phyloP scores from a whole-genome alignment of 345 rosid species.

The Arabis hirsuta region DNA sequence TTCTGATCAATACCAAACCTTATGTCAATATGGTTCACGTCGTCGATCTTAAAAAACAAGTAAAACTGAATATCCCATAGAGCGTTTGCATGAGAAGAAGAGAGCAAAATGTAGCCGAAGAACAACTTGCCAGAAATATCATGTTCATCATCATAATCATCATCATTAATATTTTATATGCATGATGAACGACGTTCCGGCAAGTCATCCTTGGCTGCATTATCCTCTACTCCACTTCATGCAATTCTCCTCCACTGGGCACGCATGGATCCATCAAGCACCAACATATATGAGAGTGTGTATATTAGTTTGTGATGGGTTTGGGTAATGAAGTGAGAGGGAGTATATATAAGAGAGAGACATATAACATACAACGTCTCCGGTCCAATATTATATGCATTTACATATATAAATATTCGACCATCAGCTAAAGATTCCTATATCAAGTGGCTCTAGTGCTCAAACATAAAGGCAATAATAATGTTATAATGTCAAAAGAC shows the following conservation, averaged over 20 bases:
- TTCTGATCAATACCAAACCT: neutral
- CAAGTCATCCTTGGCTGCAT: slow-evolving; percentile 75
- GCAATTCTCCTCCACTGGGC: slow-evolving; percentile 41
- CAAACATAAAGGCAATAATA: slow-evolving; percentile 30
- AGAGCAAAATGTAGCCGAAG: slow-evolving; percentile 59
- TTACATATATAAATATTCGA: slow-evolving; percentile 36
- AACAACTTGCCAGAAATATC: slow-evolving; percentile 53
- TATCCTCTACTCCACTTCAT: slow-evolving; percentile 52
- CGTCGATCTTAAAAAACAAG: neutral
- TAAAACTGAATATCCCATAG: slow-evolving; percentile 15
- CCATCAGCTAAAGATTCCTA: slow-evolving; percentile 34
- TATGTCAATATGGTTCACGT: neutral
- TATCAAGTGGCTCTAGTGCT: slow-evolving; percentile 48
- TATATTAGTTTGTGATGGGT: slow-evolving; percentile 28
- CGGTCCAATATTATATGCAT: slow-evolving; percentile 28
- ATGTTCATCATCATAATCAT: slow-evolving; percentile 3
- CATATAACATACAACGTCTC: slow-evolving; percentile 17
- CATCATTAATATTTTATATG: neutral
- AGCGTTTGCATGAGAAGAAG: slow-evolving; percentile 56
- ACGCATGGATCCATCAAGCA: neutral
- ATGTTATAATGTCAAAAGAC: slow-evolving; percentile 45
- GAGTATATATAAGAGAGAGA: slow-evolving; percentile 43
- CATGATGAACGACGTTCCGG: slow-evolving; percentile 40
- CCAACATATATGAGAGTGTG: neutral
- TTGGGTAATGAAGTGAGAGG: slow-evolving; percentile 15